These are phyloP conservation scores for Talaromyces adpressus DNA, from an alignment of 495 filamentous ascomycete genomes.

Conservation along the genomic window DNA sequence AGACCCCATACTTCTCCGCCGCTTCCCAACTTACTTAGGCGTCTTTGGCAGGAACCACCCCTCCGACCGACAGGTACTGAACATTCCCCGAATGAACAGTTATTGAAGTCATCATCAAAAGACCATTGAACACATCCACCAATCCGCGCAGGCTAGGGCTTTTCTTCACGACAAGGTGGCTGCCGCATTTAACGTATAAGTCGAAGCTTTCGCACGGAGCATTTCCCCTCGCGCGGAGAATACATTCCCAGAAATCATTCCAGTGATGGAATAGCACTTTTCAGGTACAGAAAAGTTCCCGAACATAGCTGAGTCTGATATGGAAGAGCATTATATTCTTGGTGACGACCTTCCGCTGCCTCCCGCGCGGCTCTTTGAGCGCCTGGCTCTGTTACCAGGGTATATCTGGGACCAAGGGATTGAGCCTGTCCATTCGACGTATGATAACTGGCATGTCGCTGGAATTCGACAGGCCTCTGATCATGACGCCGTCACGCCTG, in stretches of 20 bases:
- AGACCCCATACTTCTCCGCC: not conserved
- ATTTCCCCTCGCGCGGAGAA: not conserved
- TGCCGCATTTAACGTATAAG: not conserved
- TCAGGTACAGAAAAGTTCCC: not conserved
- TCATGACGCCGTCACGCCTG: slow-evolving; percentile 32
- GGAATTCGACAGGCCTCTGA: slow-evolving; percentile 41
- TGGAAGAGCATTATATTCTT: slow-evolving; percentile 23
- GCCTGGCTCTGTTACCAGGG: slow-evolving; percentile 62
- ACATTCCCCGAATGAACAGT: not conserved
- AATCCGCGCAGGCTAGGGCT: not conserved
- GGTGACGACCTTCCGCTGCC: slow-evolving; percentile 61
- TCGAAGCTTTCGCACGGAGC: not conserved
- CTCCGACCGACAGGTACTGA: not conserved
- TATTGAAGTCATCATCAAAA: not conserved
- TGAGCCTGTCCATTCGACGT: slow-evolving; percentile 72
- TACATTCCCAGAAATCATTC: not conserved
- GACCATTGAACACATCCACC: not conserved
- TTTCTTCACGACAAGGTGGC: not conserved
- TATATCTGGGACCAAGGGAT: slow-evolving; percentile 69
- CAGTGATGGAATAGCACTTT: slow-evolving; percentile 1
- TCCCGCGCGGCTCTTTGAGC: slow-evolving; percentile 63
- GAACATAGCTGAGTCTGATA: slow-evolving; percentile 1
- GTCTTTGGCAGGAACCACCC: not conserved
- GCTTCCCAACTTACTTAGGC: not conserved
- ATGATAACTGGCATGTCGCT: slow-evolving; percentile 67